phyloP scores from a whole-genome alignment of 139 green algal genomes.

The Monoraphidium neglectum region DNA sequence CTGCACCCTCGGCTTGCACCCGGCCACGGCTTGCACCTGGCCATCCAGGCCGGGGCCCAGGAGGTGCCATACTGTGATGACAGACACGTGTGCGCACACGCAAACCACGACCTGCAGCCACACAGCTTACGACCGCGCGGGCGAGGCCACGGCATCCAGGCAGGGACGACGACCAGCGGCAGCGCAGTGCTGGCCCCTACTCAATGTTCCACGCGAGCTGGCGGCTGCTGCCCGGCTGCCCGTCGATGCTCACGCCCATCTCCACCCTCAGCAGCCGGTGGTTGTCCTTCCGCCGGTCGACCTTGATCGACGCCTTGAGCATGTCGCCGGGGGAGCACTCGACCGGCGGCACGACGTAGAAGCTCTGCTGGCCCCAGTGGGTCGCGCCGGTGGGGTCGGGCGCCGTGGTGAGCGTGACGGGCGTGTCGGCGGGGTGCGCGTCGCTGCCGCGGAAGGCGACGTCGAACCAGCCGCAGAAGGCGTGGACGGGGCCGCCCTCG shows the following conservation, averaged over 20 bases:
- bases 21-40: too few relatives aligned
- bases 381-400: slow-evolving; percentile 86
- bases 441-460: slow-evolving; percentile 70
- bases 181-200: slow-evolving; percentile 5
- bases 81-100: too few relatives aligned
- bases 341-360: slow-evolving; percentile 82
- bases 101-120: too few relatives aligned
- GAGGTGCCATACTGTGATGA: too few relatives aligned
- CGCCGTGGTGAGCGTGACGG: slow-evolving; percentile 81
- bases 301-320: slow-evolving; percentile 57
- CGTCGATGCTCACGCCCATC: slow-evolving; percentile 23
- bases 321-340: slow-evolving; percentile 57
- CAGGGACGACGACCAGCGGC: background rate
- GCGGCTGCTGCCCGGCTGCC: background rate
- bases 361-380: slow-evolving; percentile 95
- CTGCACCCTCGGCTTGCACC: too few relatives aligned
- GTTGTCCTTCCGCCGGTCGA: slow-evolving; percentile 76
- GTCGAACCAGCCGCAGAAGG: slow-evolving; percentile 91
- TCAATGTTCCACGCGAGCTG: slow-evolving; percentile 52
- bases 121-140: background rate
- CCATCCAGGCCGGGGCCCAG: too few relatives aligned
- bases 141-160: background rate
- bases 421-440: slow-evolving; percentile 66
- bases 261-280: slow-evolving; percentile 80
- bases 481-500: slow-evolving; percentile 75